Conservation (phyloP, 2,329 filamentous ascomycete genomes). For the Colletotrichum tabaci region DNA sequence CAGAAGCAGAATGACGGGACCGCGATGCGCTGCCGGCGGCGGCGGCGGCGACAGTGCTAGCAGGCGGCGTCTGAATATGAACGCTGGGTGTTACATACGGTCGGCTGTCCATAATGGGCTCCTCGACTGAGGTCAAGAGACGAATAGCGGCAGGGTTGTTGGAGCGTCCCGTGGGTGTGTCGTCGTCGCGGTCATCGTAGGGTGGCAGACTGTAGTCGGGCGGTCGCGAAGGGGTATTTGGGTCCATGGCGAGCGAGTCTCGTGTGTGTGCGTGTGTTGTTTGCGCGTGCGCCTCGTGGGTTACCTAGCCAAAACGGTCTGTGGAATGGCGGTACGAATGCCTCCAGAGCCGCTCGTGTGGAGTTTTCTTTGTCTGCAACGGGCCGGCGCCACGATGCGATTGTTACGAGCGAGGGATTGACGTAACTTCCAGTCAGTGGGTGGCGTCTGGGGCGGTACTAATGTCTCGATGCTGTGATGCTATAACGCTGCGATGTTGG, state of each 20-base stretch:
- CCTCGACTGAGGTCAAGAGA: constrained; percentile 75
- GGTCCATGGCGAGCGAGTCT: constrained; percentile 58
- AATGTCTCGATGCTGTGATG: not conserved
- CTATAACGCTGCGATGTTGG: not conserved
- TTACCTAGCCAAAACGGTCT: constrained; percentile 33
- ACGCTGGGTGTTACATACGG: constrained; percentile 66
- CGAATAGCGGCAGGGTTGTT: constrained; percentile 69
- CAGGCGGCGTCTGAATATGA: constrained; percentile 14
- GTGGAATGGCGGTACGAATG: constrained; percentile 31
- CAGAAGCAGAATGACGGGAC: constrained; percentile 21
- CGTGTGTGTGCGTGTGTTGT: constrained; percentile 1
- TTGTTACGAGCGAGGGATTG: not conserved
- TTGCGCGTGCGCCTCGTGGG: constrained; percentile 20
- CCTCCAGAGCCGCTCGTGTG: constrained; percentile 14
- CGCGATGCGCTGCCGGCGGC: constrained; percentile 5
- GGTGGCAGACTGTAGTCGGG: constrained; percentile 71
- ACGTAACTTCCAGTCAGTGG: constrained; percentile 11
- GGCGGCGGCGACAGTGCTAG: constrained; percentile 1
- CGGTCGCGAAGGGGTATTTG: constrained; percentile 65
- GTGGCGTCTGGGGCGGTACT: constrained; percentile 7
- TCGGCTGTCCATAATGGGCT: constrained; percentile 61
- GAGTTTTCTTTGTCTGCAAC: constrained; percentile 29
- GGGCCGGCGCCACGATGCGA: constrained; percentile 34
- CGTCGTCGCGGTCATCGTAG: constrained; percentile 70
- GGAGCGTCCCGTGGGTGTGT: constrained; percentile 60